Evolutionary conservation across 345 rosid species (phyloP), one percentile per base, ranked within the genome.

Genomic region (Sisymbrium altissimum): DNA sequence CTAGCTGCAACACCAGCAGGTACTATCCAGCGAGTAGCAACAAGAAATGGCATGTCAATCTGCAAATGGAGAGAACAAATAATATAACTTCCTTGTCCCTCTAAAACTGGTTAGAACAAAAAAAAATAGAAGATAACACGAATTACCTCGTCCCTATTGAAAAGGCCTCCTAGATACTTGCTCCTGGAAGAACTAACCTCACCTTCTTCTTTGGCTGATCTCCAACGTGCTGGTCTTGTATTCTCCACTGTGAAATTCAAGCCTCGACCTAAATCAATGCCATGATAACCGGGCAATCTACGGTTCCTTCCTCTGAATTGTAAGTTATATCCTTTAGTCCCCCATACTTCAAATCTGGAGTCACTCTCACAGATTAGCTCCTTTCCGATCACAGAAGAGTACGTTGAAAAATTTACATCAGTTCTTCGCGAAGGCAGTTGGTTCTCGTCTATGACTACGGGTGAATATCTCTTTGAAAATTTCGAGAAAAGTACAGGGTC

Each of bases 281-380:
- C 79, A 67, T 79, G 86, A 74, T 88, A 79, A 43, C 93, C 95
- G 0, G 97, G 99, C 75, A 85, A 77, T 54, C 81, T 87, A 79
- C 86, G 86, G 71, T 83, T 87, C 72, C 93, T 82, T 79, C 95
- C 90, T 79, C 86, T 81, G 38, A 86, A 82, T 11, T 91, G 88
- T 77, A 86, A 72, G 74, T 81, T 82, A 80, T 88, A 88, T 41
- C 98, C 98, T 72, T 89, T 94, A 6, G 96, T 91, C 35, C 90
- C 96, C 97, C 96, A 91, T 17, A 94, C 90, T 84, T 94, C 98
- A 55, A 84, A 91, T 84, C 97, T 87, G 25, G 97, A 88, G 81
- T 94, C 97, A 41, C 83, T 75, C 69, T 79, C 50, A 79, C 98
- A 91, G 64, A 89, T 75, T 80, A 88, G 78, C 67, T 94, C 92